These are phyloP conservation scores for Xylaria curta DNA, from an alignment of 495 filamentous ascomycete species.

Conservation along the genomic window DNA sequence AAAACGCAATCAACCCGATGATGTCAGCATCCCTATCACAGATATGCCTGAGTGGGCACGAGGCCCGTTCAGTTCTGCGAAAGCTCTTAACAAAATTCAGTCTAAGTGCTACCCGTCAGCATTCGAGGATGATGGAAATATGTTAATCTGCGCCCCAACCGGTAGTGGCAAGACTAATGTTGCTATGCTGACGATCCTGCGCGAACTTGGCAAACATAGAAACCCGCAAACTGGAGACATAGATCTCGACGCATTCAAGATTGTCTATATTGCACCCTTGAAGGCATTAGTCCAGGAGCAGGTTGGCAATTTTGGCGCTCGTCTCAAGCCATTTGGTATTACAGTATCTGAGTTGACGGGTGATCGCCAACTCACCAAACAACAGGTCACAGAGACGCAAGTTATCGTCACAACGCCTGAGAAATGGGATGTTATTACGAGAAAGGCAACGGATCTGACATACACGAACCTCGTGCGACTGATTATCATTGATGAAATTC, in stretches of 20 bases:
- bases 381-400: conserved; percentile 96
- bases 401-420: conserved; percentile 98
- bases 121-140: conserved; percentile 94
- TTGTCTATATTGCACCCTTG: conserved; percentile 91
- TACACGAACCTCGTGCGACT: conserved; percentile 96
- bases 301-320: conserved; percentile 93
- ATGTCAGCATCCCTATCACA: conserved; percentile 79
- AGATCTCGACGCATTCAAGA: conserved; percentile 95
- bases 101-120: conserved; percentile 89
- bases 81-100: conserved; percentile 91
- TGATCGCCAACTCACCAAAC: conserved; percentile 97
- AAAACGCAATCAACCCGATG: conserved; percentile 77
- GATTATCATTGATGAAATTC: conserved; percentile 97
- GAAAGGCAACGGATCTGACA: conserved; percentile 94
- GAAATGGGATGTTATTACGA: conserved; percentile 99
- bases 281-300: conserved; percentile 97
- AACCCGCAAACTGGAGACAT: conserved; percentile 87
- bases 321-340: conserved; percentile 89
- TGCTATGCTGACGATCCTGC: conserved; percentile 93
- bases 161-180: conserved; percentile 99
- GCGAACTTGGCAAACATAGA: conserved; percentile 95
- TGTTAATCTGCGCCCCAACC: conserved; percentile 96
- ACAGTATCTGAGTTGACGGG: conserved; percentile 92
- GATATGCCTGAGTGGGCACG: conserved; percentile 93
- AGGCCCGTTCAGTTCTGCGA: conserved; percentile 75